Evolutionary conservation across 768 basidiomycete genomes (phyloP).

Genomic region (Mycena indigotica): DNA sequence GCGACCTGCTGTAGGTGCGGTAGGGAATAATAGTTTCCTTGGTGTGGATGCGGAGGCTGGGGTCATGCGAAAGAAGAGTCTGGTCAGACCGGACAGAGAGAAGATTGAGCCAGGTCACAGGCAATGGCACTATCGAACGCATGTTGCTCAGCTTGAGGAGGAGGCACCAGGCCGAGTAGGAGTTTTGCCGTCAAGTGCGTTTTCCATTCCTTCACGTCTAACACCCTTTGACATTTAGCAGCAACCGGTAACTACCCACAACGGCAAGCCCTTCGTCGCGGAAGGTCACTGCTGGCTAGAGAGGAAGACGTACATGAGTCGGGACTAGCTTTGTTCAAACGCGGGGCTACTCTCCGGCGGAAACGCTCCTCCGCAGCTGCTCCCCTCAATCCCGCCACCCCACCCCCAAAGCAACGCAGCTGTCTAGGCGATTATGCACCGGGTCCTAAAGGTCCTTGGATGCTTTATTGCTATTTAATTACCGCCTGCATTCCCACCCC

Average conservation of each 20-base stretch:
- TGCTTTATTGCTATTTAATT: slow-evolving; percentile 87
- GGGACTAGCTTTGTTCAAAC: slow-evolving; percentile 89
- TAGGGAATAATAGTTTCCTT: slow-evolving; percentile 5
- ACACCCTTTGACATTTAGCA: slow-evolving; percentile 9
- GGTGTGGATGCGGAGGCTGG: slow-evolving; percentile 46
- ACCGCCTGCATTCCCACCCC: slow-evolving; percentile 84
- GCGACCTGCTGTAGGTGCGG: slow-evolving; percentile 41
- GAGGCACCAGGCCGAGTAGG: slow-evolving; percentile 66
- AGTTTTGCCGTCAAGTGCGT: slow-evolving; percentile 82
- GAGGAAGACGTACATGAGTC: slow-evolving; percentile 93
- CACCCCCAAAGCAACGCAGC: slow-evolving; percentile 39
- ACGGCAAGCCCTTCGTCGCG: slow-evolving; percentile 65
- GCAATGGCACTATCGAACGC: slow-evolving; percentile 91
- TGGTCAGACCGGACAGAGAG: slow-evolving; percentile 91
- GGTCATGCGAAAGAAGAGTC: slow-evolving; percentile 83
- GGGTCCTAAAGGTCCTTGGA: slow-evolving; percentile 92
- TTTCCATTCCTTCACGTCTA: slow-evolving; percentile 12
- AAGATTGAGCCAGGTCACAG: slow-evolving; percentile 94
- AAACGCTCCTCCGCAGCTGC: slow-evolving; percentile 55
- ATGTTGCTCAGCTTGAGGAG: slow-evolving; percentile 76
- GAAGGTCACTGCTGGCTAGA: slow-evolving; percentile 85
- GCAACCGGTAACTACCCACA: slow-evolving; percentile 83
- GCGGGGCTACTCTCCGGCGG: slow-evolving; percentile 76
- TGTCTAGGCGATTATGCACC: slow-evolving; percentile 77
- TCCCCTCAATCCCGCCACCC: slow-evolving; percentile 38